Conservation (phyloP, 2,329 filamentous ascomycete species). For the Phyllosticta citriasiana region DNA sequence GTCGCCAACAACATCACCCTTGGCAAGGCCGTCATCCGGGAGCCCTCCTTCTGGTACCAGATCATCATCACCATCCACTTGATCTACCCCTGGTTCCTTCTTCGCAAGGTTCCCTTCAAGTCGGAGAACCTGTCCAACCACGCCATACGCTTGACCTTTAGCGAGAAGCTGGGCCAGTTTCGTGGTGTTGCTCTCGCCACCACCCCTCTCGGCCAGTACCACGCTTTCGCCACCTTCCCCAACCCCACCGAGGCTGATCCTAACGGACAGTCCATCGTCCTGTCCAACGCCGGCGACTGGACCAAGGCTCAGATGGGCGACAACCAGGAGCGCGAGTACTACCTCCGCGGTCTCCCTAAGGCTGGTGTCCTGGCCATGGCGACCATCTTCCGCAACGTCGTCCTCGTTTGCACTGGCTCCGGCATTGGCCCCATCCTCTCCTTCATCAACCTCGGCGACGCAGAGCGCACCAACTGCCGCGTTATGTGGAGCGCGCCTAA, state of each 20-base stretch:
- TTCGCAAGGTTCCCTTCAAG: slow-evolving; percentile 57
- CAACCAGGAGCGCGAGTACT: slow-evolving; percentile 20
- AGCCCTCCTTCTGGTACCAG: slow-evolving; percentile 59
- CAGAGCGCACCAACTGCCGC: slow-evolving; percentile 33
- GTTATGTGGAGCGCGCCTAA: slow-evolving; percentile 60
- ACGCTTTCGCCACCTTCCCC: slow-evolving; percentile 29
- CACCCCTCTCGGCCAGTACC: slow-evolving; percentile 24
- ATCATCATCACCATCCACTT: slow-evolving; percentile 53
- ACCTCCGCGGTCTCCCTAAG: slow-evolving; percentile 20
- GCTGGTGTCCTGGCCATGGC: slow-evolving; percentile 24
- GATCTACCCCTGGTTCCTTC: slow-evolving; percentile 61
- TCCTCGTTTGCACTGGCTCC: slow-evolving; percentile 26
- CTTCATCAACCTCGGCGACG: slow-evolving; percentile 42
- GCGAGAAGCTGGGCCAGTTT: slow-evolving; percentile 19
- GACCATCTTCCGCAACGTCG: slow-evolving; percentile 20
- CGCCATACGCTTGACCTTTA: slow-evolving; percentile 54
- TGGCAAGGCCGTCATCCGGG: slow-evolving; percentile 32
- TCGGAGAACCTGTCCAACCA: slow-evolving; percentile 61
- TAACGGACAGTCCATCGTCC: slow-evolving; percentile 20
- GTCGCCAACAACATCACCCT: slow-evolving; percentile 22
- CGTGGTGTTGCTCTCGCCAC: slow-evolving; percentile 22
- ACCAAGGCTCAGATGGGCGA: slow-evolving; percentile 14
- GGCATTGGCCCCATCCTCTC: slow-evolving; percentile 30
- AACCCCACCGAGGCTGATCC: slow-evolving; percentile 16
- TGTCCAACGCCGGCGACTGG: slow-evolving; percentile 28